phyloP scores from a whole-genome alignment of 257 asterid genomes.

The Solanum chilense region DNA sequence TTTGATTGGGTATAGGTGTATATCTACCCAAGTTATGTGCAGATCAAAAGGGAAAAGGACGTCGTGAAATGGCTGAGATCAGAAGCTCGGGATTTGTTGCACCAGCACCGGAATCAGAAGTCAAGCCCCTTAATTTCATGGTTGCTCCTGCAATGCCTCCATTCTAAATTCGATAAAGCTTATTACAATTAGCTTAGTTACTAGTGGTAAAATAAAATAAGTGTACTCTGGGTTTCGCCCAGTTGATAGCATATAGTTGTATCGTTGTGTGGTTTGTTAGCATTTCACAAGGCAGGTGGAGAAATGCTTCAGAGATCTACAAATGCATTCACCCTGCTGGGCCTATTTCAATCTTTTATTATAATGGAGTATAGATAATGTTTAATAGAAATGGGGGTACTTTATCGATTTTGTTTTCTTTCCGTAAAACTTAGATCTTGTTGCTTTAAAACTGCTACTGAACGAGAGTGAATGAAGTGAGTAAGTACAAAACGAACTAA shows the following conservation, averaged over 20 bases:
- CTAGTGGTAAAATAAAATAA: background rate
- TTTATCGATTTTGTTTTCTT: background rate
- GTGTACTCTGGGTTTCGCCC: background rate
- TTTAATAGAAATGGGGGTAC: background rate
- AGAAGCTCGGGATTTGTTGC: slow-evolving; percentile 50
- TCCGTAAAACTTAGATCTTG: background rate
- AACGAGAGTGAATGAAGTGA: background rate
- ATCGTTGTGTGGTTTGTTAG: background rate
- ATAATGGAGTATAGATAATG: background rate
- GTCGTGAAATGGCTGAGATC: slow-evolving; percentile 57
- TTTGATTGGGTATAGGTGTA: slow-evolving; percentile 21
- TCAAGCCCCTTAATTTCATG: background rate
- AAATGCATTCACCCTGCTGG: background rate
- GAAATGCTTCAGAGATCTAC: background rate
- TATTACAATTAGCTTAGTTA: background rate
- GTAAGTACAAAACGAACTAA: too few species aligned
- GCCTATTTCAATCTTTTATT: background rate
- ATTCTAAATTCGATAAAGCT: background rate
- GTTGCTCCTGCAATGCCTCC: slow-evolving; percentile 36
- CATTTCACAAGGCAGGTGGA: background rate
- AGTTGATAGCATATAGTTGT: background rate
- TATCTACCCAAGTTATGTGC: slow-evolving; percentile 67
- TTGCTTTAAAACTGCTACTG: background rate
- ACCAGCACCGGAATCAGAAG: slow-evolving; percentile 28
- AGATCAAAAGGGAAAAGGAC: slow-evolving; percentile 16